phyloP scores from a whole-genome alignment of 129 eudicot genomes.

The Artemisia annua region DNA sequence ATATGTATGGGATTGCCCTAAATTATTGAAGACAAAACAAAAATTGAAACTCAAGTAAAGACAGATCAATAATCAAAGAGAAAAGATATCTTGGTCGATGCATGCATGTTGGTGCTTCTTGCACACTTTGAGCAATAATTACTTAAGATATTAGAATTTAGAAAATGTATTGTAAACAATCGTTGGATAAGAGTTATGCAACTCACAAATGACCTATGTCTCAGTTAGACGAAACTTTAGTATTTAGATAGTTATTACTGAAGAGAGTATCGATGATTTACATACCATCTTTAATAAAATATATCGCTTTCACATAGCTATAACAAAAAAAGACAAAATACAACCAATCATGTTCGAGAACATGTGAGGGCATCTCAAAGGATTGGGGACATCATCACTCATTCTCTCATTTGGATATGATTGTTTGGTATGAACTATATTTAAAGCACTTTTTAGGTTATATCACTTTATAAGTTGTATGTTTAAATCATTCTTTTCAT shows the following conservation, averaged over 20 bases:
- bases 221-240: too few species aligned
- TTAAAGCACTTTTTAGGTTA: background rate
- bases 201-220: too few species aligned
- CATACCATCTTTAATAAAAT: too few species aligned
- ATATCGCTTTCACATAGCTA: too few species aligned
- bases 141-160: too few species aligned
- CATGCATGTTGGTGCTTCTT: background rate
- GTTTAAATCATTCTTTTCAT: background rate
- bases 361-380: background rate
- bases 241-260: too few species aligned
- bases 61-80: background rate
- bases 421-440: slow-evolving; percentile 11
- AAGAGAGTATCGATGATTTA: too few species aligned
- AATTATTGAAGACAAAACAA: background rate
- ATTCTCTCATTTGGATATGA: slow-evolving; percentile 7
- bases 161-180: too few species aligned
- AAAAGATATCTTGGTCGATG: background rate
- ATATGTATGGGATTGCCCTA: background rate
- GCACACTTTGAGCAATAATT: background rate
- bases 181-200: too few species aligned
- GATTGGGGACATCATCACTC: slow-evolving; percentile 4
- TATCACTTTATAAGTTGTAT: background rate
- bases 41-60: background rate
- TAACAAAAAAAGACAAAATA: slow-evolving; percentile 5
- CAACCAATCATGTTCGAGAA: slow-evolving; percentile 12